Evolutionary conservation across 2,329 filamentous ascomycete genomes (phyloP), one percentile per base, ranked within the genome.

Genomic region (Moelleriella libera): DNA sequence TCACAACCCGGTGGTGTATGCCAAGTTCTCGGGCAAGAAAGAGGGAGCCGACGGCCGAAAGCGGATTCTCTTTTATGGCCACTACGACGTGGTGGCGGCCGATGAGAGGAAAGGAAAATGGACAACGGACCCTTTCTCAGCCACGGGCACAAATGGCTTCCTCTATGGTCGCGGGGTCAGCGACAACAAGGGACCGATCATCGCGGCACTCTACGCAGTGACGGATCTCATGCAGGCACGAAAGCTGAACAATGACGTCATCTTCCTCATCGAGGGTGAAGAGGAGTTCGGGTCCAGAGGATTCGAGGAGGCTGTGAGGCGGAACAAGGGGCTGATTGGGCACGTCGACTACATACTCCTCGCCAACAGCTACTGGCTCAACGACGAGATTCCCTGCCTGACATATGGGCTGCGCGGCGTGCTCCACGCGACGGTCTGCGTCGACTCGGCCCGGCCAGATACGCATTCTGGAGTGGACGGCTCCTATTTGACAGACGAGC

Each of bases 341-440:
- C 74, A 86, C 8, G 81, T 98, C 2, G 90, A 98, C 64, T 97
- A 92, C 71, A 92, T 98, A 48, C 69, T 98, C 32, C 71, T 98
- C 39, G 90, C 92, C 28, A 98, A 98, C 69, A 96, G 89, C 65
- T 98, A 98, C 69, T 98, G 92, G 92, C 74, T 98, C 1, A 88
- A 97, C 59, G 90, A 98, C 59, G 84, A 94, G 54, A 88, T 94
- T 2, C 92, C 92, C 0, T 98, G 92, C 61, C 68, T 98, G 49
- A 98, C 92, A 0, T 98, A 98, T 52, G 92, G 92, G 1, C 74
- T 97, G 6, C 80, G 92, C 45, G 92, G 92, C 29, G 90, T 98
- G 30, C 82, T 98, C 28, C 90, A 97, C 61, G 90, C 89, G 5
- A 95, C 88, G 0, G 76, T 97, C 5, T 84, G 88, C 51, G 81